Base-by-base conservation (phyloP, 2,329 filamentous ascomycete genomes). In the Venturia effusa region DNA sequence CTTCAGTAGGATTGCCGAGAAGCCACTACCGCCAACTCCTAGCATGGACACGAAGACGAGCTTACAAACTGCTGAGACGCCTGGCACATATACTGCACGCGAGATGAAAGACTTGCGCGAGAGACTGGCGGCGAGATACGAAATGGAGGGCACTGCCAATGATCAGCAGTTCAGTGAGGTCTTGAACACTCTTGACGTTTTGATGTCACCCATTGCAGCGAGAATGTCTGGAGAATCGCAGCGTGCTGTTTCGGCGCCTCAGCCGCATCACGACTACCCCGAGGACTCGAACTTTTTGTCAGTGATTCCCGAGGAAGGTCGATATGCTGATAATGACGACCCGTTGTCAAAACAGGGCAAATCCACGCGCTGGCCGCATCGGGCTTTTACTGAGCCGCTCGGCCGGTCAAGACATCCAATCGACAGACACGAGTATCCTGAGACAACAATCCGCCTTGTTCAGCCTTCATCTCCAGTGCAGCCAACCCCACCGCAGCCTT, bases 71-170 rank as follows among this genome's bases (percentile, higher is more conserved):
- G 43, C 61, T 22, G 74, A 82, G 63, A 79, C 81, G 4, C 78
- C 80, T 4, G 80, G 79, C 37, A 78, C 80, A 2, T 83, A 80
- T 67, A 74, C 83, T 48, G 76, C 81, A 45, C 78, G 78, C 61
- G 83, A 84, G 64, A 72, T 87, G 40, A 78, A 79, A 8, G 83
- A 86, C 69, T 84, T 82, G 11, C 80, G 84, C 24, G 79, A 80
- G 41, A 81, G 82, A 66, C 77, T 87, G 37, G 79, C 83, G 40
- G 78, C 80, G 63, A 78, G 81, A 61, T 77, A 78, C 27, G 78
- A 74, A 30, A 72, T 74, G 59, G 79, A 78, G 69, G 69, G 78
- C 69, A 68, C 76, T 69, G 68, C 78, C 69, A 71, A 76, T 74
- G 73, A 80, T 66, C 75, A 77, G 4, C 81, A 84, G 65, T 77